Percentiles rank a stretch among this genome's conserved stretches.
Conservation (phyloP, 140 eudicot species). For the Flaveria floridana region DNA sequence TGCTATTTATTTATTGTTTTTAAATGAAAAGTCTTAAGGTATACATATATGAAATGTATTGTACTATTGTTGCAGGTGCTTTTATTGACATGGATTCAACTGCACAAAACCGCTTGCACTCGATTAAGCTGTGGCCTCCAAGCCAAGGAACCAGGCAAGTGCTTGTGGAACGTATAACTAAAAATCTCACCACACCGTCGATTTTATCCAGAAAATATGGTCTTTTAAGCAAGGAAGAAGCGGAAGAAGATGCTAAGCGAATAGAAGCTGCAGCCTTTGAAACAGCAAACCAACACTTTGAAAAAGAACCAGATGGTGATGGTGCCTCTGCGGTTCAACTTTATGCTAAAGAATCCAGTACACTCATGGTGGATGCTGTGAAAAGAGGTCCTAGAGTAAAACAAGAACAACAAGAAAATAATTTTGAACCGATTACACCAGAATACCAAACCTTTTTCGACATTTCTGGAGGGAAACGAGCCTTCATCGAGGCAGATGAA, state of each 20-base stretch:
- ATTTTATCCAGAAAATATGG: conserved; percentile 75
- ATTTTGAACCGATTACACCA: conserved; percentile 15
- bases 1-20: background rate
- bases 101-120: conserved; percentile 34
- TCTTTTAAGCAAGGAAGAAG: conserved; percentile 57
- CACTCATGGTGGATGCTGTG: conserved; percentile 66
- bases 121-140: conserved; percentile 90
- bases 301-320: conserved; percentile 82
- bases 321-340: conserved; percentile 76
- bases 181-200: conserved; percentile 62
- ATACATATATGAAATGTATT: background rate
- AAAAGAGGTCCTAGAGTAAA: conserved; percentile 50
- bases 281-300: conserved; percentile 58
- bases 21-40: background rate
- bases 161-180: conserved; percentile 69
- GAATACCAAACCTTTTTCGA: conserved; percentile 43
- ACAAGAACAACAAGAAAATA: conserved; percentile 26
- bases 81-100: conserved; percentile 47
- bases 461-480: conserved; percentile 62
- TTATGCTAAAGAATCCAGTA: conserved; percentile 76
- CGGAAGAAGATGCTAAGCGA: conserved; percentile 55
- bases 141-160: conserved; percentile 61
- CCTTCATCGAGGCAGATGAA: conserved; percentile 57
- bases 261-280: conserved; percentile 62
- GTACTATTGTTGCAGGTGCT: conserved; percentile 27